Base-by-base conservation (phyloP, 2,329 filamentous ascomycete genomes). In the Zelopaecilomyces penicillatus region DNA sequence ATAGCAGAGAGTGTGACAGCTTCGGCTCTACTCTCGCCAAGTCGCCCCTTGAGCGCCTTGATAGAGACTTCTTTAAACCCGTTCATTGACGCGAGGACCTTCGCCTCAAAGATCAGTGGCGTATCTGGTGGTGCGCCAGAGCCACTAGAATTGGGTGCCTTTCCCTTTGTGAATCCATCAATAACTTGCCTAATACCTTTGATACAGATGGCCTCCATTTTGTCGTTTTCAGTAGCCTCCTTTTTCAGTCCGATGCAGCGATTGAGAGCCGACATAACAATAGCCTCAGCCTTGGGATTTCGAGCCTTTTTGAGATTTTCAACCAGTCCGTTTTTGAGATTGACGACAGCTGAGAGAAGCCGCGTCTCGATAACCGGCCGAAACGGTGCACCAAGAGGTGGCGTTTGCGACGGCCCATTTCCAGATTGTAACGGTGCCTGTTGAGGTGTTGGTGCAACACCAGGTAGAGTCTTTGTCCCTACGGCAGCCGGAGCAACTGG, bases 241-340 rank as follows among this genome's bases (percentile, higher is more conserved):
- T 63, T 64, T 48, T 73, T 68, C 39, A 77, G 64, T 0, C 71
- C 71, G 7, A 76, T 58, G 37, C 67, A 71, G 28, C 72, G 71
- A 49, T 75, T 75, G 49, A 76, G 61, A 9, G 73, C 73, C 5
- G 71, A 74, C 65, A 75, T 73, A 47, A 74, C 69, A 27, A 75
- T 67, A 27, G 66, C 68, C 45, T 74, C 67, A 11, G 70, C 63
- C 45, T 67, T 63, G 28, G 66, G 65, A 9, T 64, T 63, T 10
- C 64, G 62, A 1, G 67, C 65, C 49, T 66, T 68, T 41, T 63
- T 63, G 36, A 75, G 62, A 45, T 71, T 71, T 42, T 67, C 63
- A 8, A 69, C 63, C 11, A 76, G 61, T 7, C 71, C 68, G 8
- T 67, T 66, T 52, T 71, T 73, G 55, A 76, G 67, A 12, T 64